Evolutionary conservation across 495 filamentous ascomycete species (phyloP), one percentile per base, ranked within the genome.

Genomic region (Aspergillus hancockii): DNA sequence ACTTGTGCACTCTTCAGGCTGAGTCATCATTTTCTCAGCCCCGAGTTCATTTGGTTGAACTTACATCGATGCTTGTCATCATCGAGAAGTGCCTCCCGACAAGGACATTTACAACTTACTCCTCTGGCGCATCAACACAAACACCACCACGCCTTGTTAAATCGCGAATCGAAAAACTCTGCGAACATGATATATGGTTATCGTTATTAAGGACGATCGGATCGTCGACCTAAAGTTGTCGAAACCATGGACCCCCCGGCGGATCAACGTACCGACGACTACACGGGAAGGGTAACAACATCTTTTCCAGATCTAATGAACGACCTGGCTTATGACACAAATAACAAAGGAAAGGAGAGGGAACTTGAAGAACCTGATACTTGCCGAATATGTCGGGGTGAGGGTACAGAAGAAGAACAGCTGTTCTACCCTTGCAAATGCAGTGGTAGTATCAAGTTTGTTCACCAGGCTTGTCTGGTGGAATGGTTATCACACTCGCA

Each of bases 391-490:
- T 99, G 94, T 74, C 83, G 96, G 59, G 91, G 91, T 16, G 95
- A 98, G 73, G 91, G 83, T 22, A 88, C 88, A 0, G 70, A 81
- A n/a, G 85, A 90, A 1, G 94, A 98, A 69, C 90, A 90, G 47
- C 81, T 99, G 36, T 99, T 97, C 80, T 92, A 96, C 68, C 94
- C 94, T 3, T 99, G 94, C 84, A 96, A 95, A 77, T 99, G 94
- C 77, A 96, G 90, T 68, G 94, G 94, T 16, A 97, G 92, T 73
- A 99, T 99, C 75, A 97, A 96, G 73, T 93, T 89, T 67, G 94
- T 99, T 52, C 94, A 99, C 75, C 94, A 99, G 71, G 88, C 92
- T 63, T 99, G 94, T 70, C 77, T 99, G 69, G 95, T 98, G 84
- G 92, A 97, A 77, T 99, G 94, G 94, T 78, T 99, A 19, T 89